Evolutionary conservation across 768 basidiomycete genomes (phyloP).

Genomic region (Suillus decipiens): DNA sequence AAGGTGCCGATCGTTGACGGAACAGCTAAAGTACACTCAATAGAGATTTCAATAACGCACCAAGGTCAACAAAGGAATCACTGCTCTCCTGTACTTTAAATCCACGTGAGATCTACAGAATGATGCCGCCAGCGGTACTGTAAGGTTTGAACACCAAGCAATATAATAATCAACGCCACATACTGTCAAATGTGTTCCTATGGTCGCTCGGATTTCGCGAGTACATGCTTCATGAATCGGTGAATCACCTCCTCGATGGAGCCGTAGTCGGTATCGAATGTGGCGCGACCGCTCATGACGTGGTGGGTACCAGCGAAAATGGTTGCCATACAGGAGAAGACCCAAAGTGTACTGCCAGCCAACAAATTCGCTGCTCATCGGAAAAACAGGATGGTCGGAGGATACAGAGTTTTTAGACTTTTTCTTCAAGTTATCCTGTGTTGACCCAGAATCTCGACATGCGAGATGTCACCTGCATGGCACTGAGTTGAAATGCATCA

Average conservation of each 20-base stretch:
- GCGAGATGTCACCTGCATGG: conserved; percentile 29
- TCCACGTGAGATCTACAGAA: too few species aligned
- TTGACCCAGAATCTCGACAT: conserved; percentile 60
- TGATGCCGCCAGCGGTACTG: too few species aligned
- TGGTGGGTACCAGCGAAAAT: conserved; percentile 42
- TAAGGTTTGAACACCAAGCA: too few species aligned
- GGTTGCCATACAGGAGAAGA: conserved; percentile 41
- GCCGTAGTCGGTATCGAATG: conserved; percentile 15
- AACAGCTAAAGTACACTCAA: too few species aligned
- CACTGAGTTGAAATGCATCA: too few species aligned
- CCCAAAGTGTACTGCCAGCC: conserved; percentile 37
- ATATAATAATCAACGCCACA: too few species aligned
- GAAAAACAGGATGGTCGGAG: conserved; percentile 58
- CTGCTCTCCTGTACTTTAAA: too few species aligned
- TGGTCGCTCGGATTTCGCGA: conserved; percentile 35
- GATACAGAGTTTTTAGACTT: conserved; percentile 62
- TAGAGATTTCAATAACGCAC: too few species aligned
- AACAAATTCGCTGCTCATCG: conserved; percentile 39
- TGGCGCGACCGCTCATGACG: conserved; percentile 39
- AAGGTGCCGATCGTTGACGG: too few species aligned
- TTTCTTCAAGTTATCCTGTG: conserved; percentile 52
- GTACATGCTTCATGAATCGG: conserved; percentile 42
- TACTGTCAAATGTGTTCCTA: too few species aligned
- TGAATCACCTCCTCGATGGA: conserved; percentile 42
- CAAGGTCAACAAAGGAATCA: too few species aligned